Evolutionary conservation across 192 early-diverging fungal species (phyloP).

Genomic region (Radiomyces spectabilis): DNA sequence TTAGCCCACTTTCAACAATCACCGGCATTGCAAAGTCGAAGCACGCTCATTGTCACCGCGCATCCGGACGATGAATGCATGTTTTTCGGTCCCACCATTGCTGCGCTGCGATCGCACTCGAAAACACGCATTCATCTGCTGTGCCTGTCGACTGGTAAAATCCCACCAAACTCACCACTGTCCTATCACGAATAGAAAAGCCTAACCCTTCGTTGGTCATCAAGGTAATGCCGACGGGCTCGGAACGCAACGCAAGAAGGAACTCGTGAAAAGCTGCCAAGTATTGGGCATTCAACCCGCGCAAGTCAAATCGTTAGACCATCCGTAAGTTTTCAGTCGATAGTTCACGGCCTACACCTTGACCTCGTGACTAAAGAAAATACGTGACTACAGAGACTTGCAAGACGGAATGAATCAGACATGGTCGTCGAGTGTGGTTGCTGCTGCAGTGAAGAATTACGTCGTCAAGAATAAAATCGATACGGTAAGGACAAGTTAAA

Average conservation of each 20-base stretch:
- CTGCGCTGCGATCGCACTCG: slow-evolving; percentile 29
- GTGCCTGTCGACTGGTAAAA: slow-evolving; percentile 78
- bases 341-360: no score
- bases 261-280: slow-evolving; percentile 53
- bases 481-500: slow-evolving; percentile 34
- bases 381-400: slow-evolving; percentile 44
- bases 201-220: not conserved
- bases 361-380: no score
- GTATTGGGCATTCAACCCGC: slow-evolving; percentile 43
- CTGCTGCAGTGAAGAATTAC: slow-evolving; percentile 49
- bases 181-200: not conserved
- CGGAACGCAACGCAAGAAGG: slow-evolving; percentile 50
- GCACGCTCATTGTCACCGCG: slow-evolving; percentile 67
- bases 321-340: slow-evolving; percentile 52
- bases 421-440: slow-evolving; percentile 58
- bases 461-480: slow-evolving; percentile 54
- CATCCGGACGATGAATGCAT: slow-evolving; percentile 99
- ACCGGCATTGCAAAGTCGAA: not conserved
- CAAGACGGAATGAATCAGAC: slow-evolving; percentile 59
- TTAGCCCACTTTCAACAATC: not conserved
- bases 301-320: slow-evolving; percentile 43
- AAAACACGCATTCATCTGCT: slow-evolving; percentile 54
- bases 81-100: slow-evolving; percentile 88
- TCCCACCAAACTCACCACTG: not conserved
- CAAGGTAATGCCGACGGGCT: slow-evolving; percentile 70